phyloP scores from a whole-genome alignment of 805 yeast species.

The Pichia exigua region DNA sequence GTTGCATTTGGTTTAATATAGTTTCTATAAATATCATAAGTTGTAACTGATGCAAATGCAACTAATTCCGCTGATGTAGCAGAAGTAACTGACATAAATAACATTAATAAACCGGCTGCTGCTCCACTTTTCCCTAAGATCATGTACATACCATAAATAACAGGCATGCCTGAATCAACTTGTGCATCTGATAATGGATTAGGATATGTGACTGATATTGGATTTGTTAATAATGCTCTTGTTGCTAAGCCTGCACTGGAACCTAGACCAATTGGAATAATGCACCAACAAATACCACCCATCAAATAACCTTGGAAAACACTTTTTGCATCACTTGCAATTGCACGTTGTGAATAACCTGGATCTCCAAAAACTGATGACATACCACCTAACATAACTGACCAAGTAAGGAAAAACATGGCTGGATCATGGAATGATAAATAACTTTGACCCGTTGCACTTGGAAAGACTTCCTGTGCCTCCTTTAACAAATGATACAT shows the following conservation, averaged over 20 bases:
- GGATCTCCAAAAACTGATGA: slow-evolving; percentile 22
- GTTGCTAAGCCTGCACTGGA: slow-evolving; percentile 32
- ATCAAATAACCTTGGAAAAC: slow-evolving; percentile 30
- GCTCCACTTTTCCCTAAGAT: slow-evolving; percentile 35
- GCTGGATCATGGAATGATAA: slow-evolving; percentile 26
- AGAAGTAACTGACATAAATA: slow-evolving; percentile 37
- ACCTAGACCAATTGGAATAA: slow-evolving; percentile 38
- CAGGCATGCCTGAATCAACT: slow-evolving; percentile 33
- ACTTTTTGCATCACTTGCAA: slow-evolving; percentile 31
- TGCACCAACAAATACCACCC: slow-evolving; percentile 33
- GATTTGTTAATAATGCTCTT: slow-evolving; percentile 27
- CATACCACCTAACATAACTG: slow-evolving; percentile 27
- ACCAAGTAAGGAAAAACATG: slow-evolving; percentile 27
- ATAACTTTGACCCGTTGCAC: slow-evolving; percentile 25
- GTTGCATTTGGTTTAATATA: slow-evolving; percentile 34
- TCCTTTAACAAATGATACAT: slow-evolving; percentile 35
- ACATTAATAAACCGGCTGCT: slow-evolving; percentile 32
- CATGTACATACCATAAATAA: slow-evolving; percentile 28
- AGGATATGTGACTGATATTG: slow-evolving; percentile 36
- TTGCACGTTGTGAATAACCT: slow-evolving; percentile 33
- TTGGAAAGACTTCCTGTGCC: slow-evolving; percentile 26
- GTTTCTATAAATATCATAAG: slow-evolving; percentile 34
- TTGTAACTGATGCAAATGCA: slow-evolving; percentile 33
- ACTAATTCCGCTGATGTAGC: slow-evolving; percentile 36
- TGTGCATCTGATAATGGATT: slow-evolving; percentile 29